Conservation (phyloP, 371 early-diverging fungal genomes). For the Dipsacomyces acuminosporus region DNA sequence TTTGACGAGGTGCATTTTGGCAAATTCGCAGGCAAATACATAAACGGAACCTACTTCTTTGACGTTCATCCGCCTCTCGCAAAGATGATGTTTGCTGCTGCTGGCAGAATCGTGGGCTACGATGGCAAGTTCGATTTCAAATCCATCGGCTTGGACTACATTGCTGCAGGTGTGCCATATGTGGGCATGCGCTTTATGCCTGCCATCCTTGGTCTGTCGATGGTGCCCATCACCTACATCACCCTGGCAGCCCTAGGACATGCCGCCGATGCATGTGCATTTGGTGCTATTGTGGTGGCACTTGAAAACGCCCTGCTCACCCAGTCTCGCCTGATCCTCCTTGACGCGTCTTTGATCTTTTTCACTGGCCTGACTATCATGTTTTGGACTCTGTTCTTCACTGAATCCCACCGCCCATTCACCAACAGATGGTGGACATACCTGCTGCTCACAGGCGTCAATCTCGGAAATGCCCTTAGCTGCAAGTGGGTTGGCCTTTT, state of each 20-base stretch:
- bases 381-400: conserved; percentile 73
- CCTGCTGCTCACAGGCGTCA: conserved; percentile 61
- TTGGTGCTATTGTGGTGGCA: conserved; percentile 54
- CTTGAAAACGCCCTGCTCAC: conserved; percentile 75
- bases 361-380: conserved; percentile 69
- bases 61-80: conserved; percentile 98
- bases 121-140: conserved; percentile 85
- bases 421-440: conserved; percentile 61
- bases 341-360: conserved; percentile 79
- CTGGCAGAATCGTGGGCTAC: conserved; percentile 72
- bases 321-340: conserved; percentile 76
- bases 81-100: conserved; percentile 82
- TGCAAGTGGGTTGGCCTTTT: conserved; percentile 92
- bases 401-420: conserved; percentile 57
- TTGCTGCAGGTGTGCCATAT: conserved; percentile 71
- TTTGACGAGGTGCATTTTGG: conserved; percentile 99
- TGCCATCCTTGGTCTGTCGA: conserved; percentile 64
- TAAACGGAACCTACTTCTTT: conserved; percentile 84
- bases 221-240: conserved; percentile 77
- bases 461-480: conserved; percentile 60
- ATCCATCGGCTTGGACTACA: conserved; percentile 72
- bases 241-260: conserved; percentile 73
- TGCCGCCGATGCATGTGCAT: conserved; percentile 59
- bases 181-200: conserved; percentile 74
- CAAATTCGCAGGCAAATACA: conserved; percentile 88